These are phyloP conservation scores for Quercus aquifolioides DNA, from an alignment of 306 rosid species.

Conservation along the genomic window DNA sequence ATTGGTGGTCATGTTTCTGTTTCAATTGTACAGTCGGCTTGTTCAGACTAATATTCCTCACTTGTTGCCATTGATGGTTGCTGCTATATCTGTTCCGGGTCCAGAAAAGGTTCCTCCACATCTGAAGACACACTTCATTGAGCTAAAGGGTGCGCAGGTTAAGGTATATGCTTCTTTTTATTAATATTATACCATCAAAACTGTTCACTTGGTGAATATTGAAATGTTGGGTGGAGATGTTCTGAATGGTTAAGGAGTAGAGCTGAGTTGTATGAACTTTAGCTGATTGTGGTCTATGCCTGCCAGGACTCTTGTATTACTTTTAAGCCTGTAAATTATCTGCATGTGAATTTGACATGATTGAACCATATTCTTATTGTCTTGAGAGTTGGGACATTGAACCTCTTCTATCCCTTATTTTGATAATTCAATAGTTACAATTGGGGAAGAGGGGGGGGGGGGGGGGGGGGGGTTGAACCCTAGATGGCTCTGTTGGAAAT, in stretches of 20 bases:
- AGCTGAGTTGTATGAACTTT: not conserved
- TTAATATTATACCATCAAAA: not conserved
- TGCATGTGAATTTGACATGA: not conserved
- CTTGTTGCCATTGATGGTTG: constrained; percentile 91
- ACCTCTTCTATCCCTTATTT: not conserved
- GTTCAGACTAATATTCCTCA: constrained; percentile 95
- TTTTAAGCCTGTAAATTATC: not conserved
- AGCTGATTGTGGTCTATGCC: not conserved
- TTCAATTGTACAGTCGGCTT: constrained; percentile 88
- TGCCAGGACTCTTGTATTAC: not conserved
- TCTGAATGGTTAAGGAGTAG: not conserved
- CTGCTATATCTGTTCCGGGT: constrained; percentile 96
- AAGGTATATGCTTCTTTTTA: constrained; percentile 53
- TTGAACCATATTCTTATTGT: not conserved
- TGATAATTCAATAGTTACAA: too few relatives aligned
- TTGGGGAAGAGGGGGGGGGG: too few relatives aligned
- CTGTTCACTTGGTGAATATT: not conserved
- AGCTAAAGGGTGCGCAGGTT: constrained; percentile 97
- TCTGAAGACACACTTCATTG: constrained; percentile 77
- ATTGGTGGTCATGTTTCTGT: constrained; percentile 93
- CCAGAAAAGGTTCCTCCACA: constrained; percentile 86
- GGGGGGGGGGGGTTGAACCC: too few relatives aligned
- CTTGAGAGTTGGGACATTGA: not conserved
- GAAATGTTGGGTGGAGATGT: not conserved
- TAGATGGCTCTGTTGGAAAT: too few relatives aligned